phyloP scores from a whole-genome alignment of 371 early-diverging fungal genomes.

The Coemansia sp. region DNA sequence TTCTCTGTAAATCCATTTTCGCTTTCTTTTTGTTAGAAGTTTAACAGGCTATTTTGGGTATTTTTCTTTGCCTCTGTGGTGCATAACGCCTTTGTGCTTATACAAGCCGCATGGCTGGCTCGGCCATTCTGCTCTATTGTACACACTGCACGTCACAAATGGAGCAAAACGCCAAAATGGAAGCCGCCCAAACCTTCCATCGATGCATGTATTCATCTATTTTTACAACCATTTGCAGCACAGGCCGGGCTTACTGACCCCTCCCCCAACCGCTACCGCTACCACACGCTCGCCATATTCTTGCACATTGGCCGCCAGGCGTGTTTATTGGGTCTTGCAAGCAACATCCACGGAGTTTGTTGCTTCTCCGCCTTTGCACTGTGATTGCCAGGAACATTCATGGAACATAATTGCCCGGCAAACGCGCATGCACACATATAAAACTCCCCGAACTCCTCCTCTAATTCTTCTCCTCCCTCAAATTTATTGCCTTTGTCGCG shows the following conservation, averaged over 20 bases:
- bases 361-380: neutral
- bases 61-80: neutral
- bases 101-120: neutral
- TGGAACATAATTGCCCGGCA: conserved; percentile 9
- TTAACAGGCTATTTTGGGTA: neutral
- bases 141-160: neutral
- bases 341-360: neutral
- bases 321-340: neutral
- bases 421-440: neutral
- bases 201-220: conserved; percentile 1
- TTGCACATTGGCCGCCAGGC: neutral
- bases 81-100: neutral
- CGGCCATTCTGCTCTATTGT: neutral
- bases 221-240: neutral
- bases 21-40: neutral
- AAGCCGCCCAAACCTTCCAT: conserved; percentile 8
- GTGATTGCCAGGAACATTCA: conserved; percentile 4
- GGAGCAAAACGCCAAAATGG: neutral
- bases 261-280: conserved; percentile 2
- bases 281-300: neutral
- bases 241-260: conserved; percentile 1
- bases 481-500: neutral
- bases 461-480: neutral
- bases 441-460: neutral
- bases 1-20: conserved; percentile 2